Conservation (phyloP, 257 asterid genomes). For the Sherardia arvensis region DNA sequence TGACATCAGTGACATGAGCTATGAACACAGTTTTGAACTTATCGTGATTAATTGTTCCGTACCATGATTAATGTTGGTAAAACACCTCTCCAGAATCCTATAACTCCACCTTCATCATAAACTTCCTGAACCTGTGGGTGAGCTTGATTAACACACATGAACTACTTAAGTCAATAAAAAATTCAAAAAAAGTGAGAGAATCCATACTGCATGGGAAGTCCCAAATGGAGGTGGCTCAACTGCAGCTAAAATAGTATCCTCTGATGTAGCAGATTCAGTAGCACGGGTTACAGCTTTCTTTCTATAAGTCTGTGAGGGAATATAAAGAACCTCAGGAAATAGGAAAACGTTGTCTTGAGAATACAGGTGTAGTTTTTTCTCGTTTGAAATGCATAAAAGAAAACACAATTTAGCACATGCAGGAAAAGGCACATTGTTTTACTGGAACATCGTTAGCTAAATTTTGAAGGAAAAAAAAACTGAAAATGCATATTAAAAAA, state of each 20-base stretch:
- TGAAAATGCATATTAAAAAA: not conserved
- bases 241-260: conserved; percentile 41
- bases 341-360: not conserved
- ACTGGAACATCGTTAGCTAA: not conserved
- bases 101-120: conserved; percentile 73
- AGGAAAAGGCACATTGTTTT: not conserved
- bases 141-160: not conserved
- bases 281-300: conserved; percentile 44
- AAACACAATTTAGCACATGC: not conserved
- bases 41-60: conserved; percentile 26
- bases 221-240: conserved; percentile 74
- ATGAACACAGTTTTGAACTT: conserved; percentile 21
- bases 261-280: conserved; percentile 26
- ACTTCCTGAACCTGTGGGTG: conserved; percentile 75
- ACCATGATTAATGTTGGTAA: conserved; percentile 93
- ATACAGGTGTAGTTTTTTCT: not conserved
- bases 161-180: not conserved
- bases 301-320: conserved; percentile 62
- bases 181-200: not conserved
- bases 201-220: conserved; percentile 65
- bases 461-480: too few species aligned
- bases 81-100: conserved; percentile 97
- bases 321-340: conserved; percentile 4
- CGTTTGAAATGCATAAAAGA: not conserved
- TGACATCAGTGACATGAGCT: conserved; percentile 21